Percentiles rank a stretch among this genome's conserved stretches.
phyloP scores from a whole-genome alignment of 148 eudicot species.

The Euryodendron excelsum region DNA sequence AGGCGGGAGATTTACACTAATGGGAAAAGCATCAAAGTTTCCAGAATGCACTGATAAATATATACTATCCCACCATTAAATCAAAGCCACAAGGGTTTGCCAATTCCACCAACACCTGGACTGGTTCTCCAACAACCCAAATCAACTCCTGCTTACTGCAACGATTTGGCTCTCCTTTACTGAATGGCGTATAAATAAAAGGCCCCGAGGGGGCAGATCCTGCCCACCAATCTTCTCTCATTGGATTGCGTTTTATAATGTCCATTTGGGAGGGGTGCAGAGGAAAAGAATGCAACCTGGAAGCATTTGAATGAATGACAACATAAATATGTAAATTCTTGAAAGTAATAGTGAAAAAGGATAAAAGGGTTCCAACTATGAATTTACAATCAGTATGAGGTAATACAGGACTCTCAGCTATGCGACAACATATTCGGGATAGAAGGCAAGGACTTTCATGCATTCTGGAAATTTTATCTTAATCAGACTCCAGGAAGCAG shows the following conservation, averaged over 20 bases:
- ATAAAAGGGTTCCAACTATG: neutral
- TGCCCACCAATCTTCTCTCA: conserved; percentile 91
- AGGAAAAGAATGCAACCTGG: conserved; percentile 94
- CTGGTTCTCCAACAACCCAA: conserved; percentile 97
- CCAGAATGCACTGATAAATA: conserved; percentile 82
- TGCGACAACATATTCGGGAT: neutral
- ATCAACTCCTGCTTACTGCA: conserved; percentile 71
- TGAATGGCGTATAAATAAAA: conserved; percentile 91
- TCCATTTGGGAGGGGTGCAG: conserved; percentile 80
- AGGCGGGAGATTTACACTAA: conserved; percentile 79
- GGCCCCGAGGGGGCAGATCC: conserved; percentile 98
- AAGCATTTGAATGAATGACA: neutral
- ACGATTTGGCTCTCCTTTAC: conserved; percentile 70
- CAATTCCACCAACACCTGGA: conserved; percentile 90
- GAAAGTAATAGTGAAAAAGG: neutral
- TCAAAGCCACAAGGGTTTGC: conserved; percentile 97
- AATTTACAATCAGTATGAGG: neutral
- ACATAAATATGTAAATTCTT: neutral
- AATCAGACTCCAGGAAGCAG: too few species aligned
- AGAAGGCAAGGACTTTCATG: conserved; percentile 8
- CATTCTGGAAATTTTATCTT: neutral
- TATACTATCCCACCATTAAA: conserved; percentile 73
- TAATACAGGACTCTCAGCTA: neutral
- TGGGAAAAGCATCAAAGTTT: conserved; percentile 91
- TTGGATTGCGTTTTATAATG: conserved; percentile 74